Evolutionary conservation across 306 rosid genomes (phyloP).

Genomic region (Prunus salicina): DNA sequence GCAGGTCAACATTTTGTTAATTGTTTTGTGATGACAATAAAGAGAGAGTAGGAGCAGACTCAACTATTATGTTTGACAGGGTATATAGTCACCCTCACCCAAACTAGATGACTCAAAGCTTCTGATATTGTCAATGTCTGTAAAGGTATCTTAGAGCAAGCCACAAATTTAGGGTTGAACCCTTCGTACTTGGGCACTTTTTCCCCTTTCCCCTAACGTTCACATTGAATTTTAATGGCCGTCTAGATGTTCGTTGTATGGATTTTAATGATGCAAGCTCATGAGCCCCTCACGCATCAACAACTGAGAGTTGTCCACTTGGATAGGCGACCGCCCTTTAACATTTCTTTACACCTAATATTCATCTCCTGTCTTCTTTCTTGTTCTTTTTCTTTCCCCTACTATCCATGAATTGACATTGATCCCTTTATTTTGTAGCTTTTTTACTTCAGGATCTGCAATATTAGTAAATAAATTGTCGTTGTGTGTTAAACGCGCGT

Average conservation of each 20-base stretch:
- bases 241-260: too few species aligned
- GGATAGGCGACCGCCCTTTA: too few species aligned
- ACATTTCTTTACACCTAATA: background rate
- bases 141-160: background rate
- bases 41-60: conserved; percentile 28
- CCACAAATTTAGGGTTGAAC: conserved; percentile 6
- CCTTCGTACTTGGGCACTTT: background rate
- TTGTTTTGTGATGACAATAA: background rate
- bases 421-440: background rate
- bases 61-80: conserved; percentile 45
- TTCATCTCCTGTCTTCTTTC: background rate
- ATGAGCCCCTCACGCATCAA: too few species aligned
- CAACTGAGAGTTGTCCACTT: too few species aligned
- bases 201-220: background rate
- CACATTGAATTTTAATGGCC: too few species aligned
- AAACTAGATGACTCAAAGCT: conserved; percentile 2
- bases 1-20: background rate
- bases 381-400: background rate
- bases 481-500: background rate
- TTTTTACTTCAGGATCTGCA: background rate
- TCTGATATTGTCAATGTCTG: background rate
- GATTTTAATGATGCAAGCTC: too few species aligned
- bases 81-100: conserved; percentile 9
- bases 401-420: background rate
- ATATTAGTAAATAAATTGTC: background rate